Base-by-base conservation (phyloP, 2,329 filamentous ascomycete genomes). In the Leptoxyphium fumago region DNA sequence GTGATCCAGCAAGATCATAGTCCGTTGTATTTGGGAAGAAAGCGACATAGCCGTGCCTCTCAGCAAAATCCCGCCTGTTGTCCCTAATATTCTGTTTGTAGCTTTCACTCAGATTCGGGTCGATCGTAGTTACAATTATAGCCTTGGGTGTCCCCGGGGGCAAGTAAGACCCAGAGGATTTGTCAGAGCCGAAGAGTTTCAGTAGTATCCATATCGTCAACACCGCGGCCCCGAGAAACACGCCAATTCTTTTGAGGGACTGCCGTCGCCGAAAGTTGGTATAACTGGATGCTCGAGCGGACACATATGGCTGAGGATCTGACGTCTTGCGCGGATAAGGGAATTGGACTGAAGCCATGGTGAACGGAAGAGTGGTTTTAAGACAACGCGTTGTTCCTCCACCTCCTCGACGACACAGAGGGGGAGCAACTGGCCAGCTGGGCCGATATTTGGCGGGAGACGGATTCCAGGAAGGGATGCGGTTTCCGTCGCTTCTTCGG, bases 111-210 rank as follows among this genome's bases (percentile, higher is more conserved):
- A 81, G 69, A 42, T 71, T 68, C 46, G 78, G 73, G 60, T 95
- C 84, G 44, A 95, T 65, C 8, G 89, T 77, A 2, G 91, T 95
- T 48, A 98, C 84, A 42, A 98, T 69, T 29, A 96, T 87, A 15
- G 77, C 70, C 26, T 69, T 64, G 30, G 77, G 64, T 5, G 68
- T 69, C 18, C 68, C 68, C 36, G 68, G 55, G 10, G 67, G 64
- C 34, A 26, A 43, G 8, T 51, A 40, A 50, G 41, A 11, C 50
- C 42, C 10, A 47, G 43, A 28, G 45, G 46, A 36, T 50, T 34
- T 42, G 41, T 45, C 43, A 52, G 43, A 47, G 57, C 56, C 46
- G 44, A 50, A 52, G 15, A 56, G 49, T 43, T 56, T 52, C 17
- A 60, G 48, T 39, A 67, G 49, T 39, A 68, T 52, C 32, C 32